Percentiles rank a stretch among this genome's conserved stretches.
Conservation (phyloP, 805 yeast genomes). For the Myxozyma melibiosi region DNA sequence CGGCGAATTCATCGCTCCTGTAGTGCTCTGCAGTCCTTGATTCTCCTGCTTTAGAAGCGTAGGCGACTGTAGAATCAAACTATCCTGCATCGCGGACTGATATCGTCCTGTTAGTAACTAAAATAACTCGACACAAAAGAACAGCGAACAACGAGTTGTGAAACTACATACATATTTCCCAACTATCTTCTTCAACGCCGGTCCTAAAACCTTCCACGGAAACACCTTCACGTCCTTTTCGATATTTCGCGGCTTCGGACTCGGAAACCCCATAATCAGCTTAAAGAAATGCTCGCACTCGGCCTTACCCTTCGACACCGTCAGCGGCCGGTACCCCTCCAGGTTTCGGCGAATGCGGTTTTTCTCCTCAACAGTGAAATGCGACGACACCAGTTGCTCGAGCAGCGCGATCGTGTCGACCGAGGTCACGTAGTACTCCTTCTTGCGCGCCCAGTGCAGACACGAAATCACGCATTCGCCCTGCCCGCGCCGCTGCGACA, state of each 20-base stretch:
- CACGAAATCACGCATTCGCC: slow-evolving; percentile 43
- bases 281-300: slow-evolving; percentile 47
- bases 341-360: slow-evolving; percentile 68
- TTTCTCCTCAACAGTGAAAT: slow-evolving; percentile 67
- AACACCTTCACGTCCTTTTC: slow-evolving; percentile 73
- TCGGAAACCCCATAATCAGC: slow-evolving; percentile 60
- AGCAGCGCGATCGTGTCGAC: slow-evolving; percentile 63
- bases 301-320: slow-evolving; percentile 54
- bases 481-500: slow-evolving; percentile 23
- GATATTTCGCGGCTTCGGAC: slow-evolving; percentile 68
- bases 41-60: too few species aligned
- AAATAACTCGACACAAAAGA: background rate
- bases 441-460: slow-evolving; percentile 56
- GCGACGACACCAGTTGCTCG: slow-evolving; percentile 57
- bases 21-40: too few species aligned
- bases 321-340: slow-evolving; percentile 63
- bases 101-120: background rate
- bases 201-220: slow-evolving; percentile 56
- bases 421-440: slow-evolving; percentile 59
- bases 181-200: slow-evolving; percentile 59
- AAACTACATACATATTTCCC: slow-evolving; percentile 50
- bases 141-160: background rate
- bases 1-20: too few species aligned
- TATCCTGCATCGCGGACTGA: background rate
- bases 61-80: too few species aligned